Conservation (phyloP, 2,329 filamentous ascomycete species). For the Fusarium devonianum region DNA sequence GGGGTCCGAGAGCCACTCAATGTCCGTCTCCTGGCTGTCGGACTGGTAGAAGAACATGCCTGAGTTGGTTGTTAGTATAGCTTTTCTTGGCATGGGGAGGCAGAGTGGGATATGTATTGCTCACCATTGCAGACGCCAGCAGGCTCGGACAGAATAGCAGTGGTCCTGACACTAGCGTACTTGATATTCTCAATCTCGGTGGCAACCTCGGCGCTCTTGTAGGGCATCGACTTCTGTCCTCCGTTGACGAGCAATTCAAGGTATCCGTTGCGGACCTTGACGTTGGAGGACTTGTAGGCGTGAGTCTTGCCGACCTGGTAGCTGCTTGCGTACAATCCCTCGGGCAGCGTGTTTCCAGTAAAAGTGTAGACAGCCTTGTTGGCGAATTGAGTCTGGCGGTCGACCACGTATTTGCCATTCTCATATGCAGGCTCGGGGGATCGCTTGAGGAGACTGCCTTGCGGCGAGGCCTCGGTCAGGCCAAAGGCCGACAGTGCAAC, state of each 20-base stretch:
- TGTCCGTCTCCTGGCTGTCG: constrained; percentile 43
- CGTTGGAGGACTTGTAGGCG: constrained; percentile 24
- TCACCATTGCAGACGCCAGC: constrained; percentile 44
- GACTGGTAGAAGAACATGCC: constrained; percentile 44
- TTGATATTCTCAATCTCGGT: constrained; percentile 40
- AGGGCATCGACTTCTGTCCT: constrained; percentile 37
- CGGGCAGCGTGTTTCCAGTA: constrained; percentile 30
- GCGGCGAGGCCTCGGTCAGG: constrained; percentile 15
- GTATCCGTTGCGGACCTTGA: constrained; percentile 38
- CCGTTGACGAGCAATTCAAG: constrained; percentile 42
- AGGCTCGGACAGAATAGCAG: constrained; percentile 41
- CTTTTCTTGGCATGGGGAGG: too few species aligned
- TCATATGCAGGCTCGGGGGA: constrained; percentile 27
- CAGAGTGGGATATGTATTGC: neutral
- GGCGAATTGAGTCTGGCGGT: constrained; percentile 25
- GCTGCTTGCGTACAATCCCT: constrained; percentile 35
- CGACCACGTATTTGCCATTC: constrained; percentile 37
- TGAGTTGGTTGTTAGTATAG: constrained; percentile 4
- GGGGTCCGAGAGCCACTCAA: constrained; percentile 45
- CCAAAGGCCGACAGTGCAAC: constrained; percentile 22
- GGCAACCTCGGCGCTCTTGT: constrained; percentile 34
- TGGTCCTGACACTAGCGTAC: constrained; percentile 43
- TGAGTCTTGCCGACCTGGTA: constrained; percentile 26
- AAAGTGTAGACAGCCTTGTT: constrained; percentile 39
- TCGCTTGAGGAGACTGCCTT: constrained; percentile 12